A percentile compares a stretch with the other conserved stretches of the same genome.
Evolutionary conservation across 306 rosid species (phyloP).

Genomic region (Pyrus pyrifolia): DNA sequence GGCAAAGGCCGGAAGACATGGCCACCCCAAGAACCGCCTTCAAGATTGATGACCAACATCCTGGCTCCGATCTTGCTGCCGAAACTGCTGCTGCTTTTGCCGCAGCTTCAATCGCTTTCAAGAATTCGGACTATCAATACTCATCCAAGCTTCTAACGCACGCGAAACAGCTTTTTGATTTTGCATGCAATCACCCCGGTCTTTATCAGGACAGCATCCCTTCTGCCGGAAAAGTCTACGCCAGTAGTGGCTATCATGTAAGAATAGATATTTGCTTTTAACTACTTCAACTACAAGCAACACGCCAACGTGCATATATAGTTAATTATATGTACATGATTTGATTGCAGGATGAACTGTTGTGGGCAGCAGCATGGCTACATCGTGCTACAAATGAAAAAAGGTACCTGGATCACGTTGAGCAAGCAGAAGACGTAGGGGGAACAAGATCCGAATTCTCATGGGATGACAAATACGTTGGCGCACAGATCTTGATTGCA

Average conservation of each 20-base stretch:
- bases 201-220: slow-evolving; percentile 35
- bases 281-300: no score
- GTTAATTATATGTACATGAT: background rate
- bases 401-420: slow-evolving; percentile 26
- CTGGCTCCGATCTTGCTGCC: slow-evolving; percentile 58
- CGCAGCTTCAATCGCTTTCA: slow-evolving; percentile 43
- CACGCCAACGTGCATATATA: background rate
- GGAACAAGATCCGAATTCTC: slow-evolving; percentile 37
- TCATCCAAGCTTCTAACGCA: slow-evolving; percentile 25
- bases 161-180: slow-evolving; percentile 50
- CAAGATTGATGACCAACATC: slow-evolving; percentile 32
- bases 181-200: slow-evolving; percentile 34
- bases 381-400: slow-evolving; percentile 24
- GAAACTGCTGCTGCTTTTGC: slow-evolving; percentile 58
- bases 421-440: background rate
- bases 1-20: slow-evolving; percentile 78
- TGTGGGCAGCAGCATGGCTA: slow-evolving; percentile 77
- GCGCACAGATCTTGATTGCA: slow-evolving; percentile 45
- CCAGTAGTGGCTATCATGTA: slow-evolving; percentile 54
- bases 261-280: background rate
- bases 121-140: background rate
- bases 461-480: slow-evolving; percentile 58
- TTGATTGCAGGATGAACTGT: slow-evolving; percentile 37
- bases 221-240: slow-evolving; percentile 19
- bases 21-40: slow-evolving; percentile 27